Evolutionary conservation across 2,329 filamentous ascomycete species (phyloP).

Genomic region (Colletotrichum siamense): DNA sequence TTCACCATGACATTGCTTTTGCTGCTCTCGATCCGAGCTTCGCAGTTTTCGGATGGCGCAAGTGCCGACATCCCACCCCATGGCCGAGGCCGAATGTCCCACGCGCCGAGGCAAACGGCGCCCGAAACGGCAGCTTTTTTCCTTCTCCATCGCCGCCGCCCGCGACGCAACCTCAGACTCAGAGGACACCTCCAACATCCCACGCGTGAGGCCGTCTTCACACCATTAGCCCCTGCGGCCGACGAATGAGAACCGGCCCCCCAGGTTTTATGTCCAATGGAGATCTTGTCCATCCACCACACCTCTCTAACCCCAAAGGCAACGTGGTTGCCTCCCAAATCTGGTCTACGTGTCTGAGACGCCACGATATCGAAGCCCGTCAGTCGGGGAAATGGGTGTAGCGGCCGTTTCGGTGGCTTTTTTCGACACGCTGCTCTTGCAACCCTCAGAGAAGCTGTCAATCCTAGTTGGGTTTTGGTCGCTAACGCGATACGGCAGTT

Average conservation of each 20-base stretch:
- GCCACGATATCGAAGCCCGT: conserved; percentile 3
- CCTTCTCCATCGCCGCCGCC: neutral
- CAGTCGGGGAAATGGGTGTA: neutral
- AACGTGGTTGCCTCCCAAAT: neutral
- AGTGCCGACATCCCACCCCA: neutral
- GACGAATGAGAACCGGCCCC: neutral
- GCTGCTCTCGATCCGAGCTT: neutral
- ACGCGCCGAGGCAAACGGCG: neutral
- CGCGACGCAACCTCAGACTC: neutral
- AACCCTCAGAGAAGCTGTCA: neutral
- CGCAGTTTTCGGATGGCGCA: neutral
- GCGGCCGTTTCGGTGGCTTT: neutral
- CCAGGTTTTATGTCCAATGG: neutral
- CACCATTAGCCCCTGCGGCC: neutral
- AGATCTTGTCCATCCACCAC: neutral
- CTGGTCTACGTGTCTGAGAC: conserved; percentile 5
- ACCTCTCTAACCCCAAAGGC: neutral
- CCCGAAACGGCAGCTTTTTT: neutral
- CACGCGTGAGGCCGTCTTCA: conserved; percentile 1
- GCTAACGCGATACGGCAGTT: neutral
- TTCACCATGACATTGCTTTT: neutral
- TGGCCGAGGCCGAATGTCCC: neutral
- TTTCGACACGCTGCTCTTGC: neutral
- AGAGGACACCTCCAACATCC: neutral
- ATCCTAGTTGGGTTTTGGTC: neutral